A percentile compares a stretch with the other conserved stretches of the same genome.
Evolutionary conservation across 306 rosid genomes (phyloP).

Genomic region (Pterocarpus macrocarpus): DNA sequence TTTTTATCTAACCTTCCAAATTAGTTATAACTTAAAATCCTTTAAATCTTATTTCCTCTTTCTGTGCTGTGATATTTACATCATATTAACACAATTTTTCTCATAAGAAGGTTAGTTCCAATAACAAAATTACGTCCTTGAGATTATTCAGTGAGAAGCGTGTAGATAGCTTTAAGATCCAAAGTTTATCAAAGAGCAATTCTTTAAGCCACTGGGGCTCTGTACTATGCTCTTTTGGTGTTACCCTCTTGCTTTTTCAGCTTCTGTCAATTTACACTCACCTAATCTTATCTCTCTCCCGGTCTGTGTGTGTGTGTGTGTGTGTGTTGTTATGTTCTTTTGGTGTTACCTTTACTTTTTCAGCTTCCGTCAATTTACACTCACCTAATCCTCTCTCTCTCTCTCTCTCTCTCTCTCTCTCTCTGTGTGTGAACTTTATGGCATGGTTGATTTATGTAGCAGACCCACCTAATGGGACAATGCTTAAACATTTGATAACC

Average conservation of each 20-base stretch:
- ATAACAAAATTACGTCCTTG: neutral
- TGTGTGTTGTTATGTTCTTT: too few relatives aligned
- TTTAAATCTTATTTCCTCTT: neutral
- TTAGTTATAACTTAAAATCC: neutral
- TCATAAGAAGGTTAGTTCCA: conserved; percentile 2
- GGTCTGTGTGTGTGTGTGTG: too few relatives aligned
- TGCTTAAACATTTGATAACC: too few relatives aligned
- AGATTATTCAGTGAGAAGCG: neutral
- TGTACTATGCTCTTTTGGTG: conserved; percentile 7
- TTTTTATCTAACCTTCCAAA: neutral
- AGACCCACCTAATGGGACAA: too few relatives aligned
- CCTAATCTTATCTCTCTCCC: neutral
- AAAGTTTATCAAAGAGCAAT: neutral
- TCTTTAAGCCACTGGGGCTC: neutral
- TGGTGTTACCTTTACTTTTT: neutral
- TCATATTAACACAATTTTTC: neutral
- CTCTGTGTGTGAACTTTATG: too few relatives aligned
- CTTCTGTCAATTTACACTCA: neutral
- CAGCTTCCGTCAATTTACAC: neutral
- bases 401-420: too few relatives aligned
- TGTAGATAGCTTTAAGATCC: conserved; percentile 3
- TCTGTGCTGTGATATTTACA: conserved; percentile 10
- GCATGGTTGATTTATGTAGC: too few relatives aligned
- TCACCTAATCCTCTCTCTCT: too few relatives aligned
- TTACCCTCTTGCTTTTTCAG: neutral